Percentiles rank a stretch among this genome's conserved stretches.
Conservation (phyloP, 805 yeast genomes). For the Maudiozyma turicensis region DNA sequence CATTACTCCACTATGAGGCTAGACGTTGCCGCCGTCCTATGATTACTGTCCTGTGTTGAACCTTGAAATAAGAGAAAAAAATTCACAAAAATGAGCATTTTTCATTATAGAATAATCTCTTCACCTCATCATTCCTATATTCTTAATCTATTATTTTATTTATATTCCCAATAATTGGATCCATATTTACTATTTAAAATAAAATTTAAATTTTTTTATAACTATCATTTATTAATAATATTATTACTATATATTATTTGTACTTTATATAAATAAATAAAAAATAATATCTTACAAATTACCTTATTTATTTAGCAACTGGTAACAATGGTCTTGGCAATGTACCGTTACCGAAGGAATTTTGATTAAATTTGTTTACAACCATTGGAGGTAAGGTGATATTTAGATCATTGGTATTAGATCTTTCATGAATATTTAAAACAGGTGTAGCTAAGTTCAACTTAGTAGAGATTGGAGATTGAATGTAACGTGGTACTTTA, state of each 20-base stretch:
- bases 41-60: no score
- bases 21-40: no score
- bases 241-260: background rate
- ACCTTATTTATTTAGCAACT: background rate
- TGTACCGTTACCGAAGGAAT: slow-evolving; percentile 13
- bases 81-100: no score
- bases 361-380: slow-evolving; percentile 1
- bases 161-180: no score
- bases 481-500: background rate
- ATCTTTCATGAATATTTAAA: slow-evolving; percentile 1
- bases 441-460: background rate
- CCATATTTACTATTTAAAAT: no score
- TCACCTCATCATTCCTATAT: no score
- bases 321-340: slow-evolving; percentile 18
- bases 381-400: slow-evolving; percentile 3
- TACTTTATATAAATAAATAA: background rate
- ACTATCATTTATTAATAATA: background rate
- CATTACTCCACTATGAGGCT: no score
- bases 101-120: no score
- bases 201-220: background rate
- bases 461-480: background rate
- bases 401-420: background rate
- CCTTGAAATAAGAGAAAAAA: no score
- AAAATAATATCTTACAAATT: background rate
- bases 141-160: no score